Conservation (phyloP, 1,284 basidiomycete species). For the Violaceomyces palustris region DNA sequence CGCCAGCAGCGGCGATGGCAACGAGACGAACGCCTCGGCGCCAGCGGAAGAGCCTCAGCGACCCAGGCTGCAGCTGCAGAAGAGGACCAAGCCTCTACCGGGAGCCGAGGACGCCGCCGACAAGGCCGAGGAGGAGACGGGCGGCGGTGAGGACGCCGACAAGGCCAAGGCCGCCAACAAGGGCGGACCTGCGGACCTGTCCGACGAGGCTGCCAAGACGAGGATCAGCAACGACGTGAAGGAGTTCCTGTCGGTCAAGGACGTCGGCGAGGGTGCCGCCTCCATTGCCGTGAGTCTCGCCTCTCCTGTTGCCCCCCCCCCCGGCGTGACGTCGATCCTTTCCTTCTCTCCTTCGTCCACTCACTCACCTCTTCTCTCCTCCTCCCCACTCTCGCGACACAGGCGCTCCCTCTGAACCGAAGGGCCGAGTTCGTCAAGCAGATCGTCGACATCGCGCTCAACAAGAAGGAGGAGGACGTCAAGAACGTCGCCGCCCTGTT, state of each 20-base stretch:
- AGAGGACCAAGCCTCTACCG: constrained; percentile 60
- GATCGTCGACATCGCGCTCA: constrained; percentile 66
- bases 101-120: constrained; percentile 39
- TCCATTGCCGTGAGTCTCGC: too few species aligned
- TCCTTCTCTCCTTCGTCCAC: too few species aligned
- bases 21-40: constrained; percentile 19
- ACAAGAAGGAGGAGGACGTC: constrained; percentile 79
- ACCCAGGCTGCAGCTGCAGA: constrained; percentile 67
- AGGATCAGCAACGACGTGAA: constrained; percentile 64
- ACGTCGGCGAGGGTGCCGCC: constrained; percentile 76
- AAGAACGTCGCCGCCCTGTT: constrained; percentile 55
- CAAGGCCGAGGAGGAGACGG: constrained; percentile 47
- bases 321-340: too few species aligned
- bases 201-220: constrained; percentile 66
- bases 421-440: constrained; percentile 68
- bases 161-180: constrained; percentile 55
- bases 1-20: constrained; percentile 20
- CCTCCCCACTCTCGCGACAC: constrained; percentile 63
- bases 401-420: constrained; percentile 63
- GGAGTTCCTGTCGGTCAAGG: constrained; percentile 58
- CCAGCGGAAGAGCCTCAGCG: constrained; percentile 64
- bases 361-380: neutral
- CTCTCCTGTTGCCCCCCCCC: too few species aligned
- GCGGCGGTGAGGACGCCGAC: constrained; percentile 51
- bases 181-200: constrained; percentile 60